A percentile compares a stretch with the other conserved stretches of the same genome.
Conservation (phyloP, 1,284 basidiomycete genomes). For the Phaffia rhodozyma region DNA sequence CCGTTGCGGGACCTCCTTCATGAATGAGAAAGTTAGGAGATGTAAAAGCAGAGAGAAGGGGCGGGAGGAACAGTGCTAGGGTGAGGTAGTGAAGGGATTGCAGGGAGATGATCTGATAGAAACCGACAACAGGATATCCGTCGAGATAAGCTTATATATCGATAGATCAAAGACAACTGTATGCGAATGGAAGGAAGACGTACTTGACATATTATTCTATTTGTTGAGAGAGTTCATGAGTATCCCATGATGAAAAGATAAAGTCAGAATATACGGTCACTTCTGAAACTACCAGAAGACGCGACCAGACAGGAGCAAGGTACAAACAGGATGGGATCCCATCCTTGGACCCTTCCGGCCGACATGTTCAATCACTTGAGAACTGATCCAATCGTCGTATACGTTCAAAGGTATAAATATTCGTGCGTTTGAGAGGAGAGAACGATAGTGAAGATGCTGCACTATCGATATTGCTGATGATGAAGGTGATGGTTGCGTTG, state of each 20-base stretch:
- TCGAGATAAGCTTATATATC: neutral
- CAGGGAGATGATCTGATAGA: slow-evolving; percentile 66
- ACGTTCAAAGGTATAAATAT: no score
- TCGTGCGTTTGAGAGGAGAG: no score
- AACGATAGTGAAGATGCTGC: no score
- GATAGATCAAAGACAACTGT: neutral
- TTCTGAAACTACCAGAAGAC: neutral
- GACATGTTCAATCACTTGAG: neutral
- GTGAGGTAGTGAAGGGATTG: slow-evolving; percentile 88
- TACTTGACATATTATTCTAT: slow-evolving; percentile 35
- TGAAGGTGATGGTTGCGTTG: no score
- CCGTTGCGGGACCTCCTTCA: slow-evolving; percentile 45
- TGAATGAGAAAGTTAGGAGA: slow-evolving; percentile 60
- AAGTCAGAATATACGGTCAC: neutral
- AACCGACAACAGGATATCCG: neutral
- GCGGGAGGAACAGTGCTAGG: slow-evolving; percentile 69
- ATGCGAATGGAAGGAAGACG: slow-evolving; percentile 5
- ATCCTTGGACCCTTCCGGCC: slow-evolving; percentile 32
- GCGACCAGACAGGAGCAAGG: neutral
- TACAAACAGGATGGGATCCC: slow-evolving; percentile 37
- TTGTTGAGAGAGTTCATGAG: neutral
- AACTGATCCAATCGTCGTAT: no score
- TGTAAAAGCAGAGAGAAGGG: slow-evolving; percentile 61
- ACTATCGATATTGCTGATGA: no score
- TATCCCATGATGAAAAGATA: neutral